Evolutionary conservation across 2,329 filamentous ascomycete species (phyloP).

Genomic region (Fusarium sp.): DNA sequence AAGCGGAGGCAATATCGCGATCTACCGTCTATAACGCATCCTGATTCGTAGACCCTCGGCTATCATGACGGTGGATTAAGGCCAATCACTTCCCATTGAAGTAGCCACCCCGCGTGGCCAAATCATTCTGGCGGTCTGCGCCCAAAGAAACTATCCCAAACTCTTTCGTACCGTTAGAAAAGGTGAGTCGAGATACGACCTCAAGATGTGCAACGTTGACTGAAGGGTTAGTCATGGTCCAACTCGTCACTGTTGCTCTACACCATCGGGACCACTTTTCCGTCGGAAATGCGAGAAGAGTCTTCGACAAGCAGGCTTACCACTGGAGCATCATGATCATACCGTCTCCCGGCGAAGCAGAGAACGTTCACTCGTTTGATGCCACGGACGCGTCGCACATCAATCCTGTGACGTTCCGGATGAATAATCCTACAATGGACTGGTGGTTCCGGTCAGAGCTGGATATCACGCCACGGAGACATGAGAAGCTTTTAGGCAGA

Average conservation of each 20-base stretch:
- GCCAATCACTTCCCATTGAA: constrained; percentile 14
- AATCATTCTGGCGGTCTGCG: constrained; percentile 6
- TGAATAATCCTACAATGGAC: constrained; percentile 50
- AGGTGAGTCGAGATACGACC: background rate
- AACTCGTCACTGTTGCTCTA: constrained; percentile 44
- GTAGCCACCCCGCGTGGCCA: constrained; percentile 1
- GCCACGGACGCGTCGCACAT: constrained; percentile 50
- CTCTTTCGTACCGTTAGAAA: background rate
- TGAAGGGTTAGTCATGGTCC: constrained; percentile 19
- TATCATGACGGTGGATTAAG: constrained; percentile 6
- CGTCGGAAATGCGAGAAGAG: constrained; percentile 34
- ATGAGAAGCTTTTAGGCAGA: constrained; percentile 45
- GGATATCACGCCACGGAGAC: constrained; percentile 32
- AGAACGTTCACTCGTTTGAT: constrained; percentile 41
- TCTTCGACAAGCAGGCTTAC: constrained; percentile 48
- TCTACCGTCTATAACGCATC: background rate
- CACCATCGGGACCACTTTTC: constrained; percentile 48
- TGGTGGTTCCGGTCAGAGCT: constrained; percentile 46
- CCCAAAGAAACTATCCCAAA: background rate
- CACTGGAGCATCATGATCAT: constrained; percentile 50
- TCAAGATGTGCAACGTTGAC: too few relatives aligned
- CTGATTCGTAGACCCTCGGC: constrained; percentile 7
- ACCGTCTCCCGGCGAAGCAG: constrained; percentile 23
- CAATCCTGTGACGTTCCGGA: constrained; percentile 48
- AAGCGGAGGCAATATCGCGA: constrained; percentile 2